Evolutionary conservation across 768 basidiomycete genomes (phyloP), one percentile per base, ranked within the genome.

Genomic region (Rhodotorula toruloides): DNA sequence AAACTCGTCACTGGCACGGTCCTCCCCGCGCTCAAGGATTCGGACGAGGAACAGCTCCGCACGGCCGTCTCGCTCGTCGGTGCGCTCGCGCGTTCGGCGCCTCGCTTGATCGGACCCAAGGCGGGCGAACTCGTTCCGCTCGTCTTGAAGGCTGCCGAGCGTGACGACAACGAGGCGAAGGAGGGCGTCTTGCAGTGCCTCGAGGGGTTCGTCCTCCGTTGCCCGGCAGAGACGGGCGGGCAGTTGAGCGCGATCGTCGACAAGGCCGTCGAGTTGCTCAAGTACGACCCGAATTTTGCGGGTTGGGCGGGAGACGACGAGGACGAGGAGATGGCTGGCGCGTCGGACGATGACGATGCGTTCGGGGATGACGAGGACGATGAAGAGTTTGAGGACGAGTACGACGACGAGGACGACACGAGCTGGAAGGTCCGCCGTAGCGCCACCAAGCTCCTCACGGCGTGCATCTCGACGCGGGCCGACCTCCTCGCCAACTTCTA

Each of bases 391-490:
- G 10, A 73, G 22, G 61, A 61, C 53, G 58, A 75, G 32, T 97
- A 96, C 77, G 91, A 91, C 11, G 96, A 99, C 73, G 96, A 99
- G 63, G 96, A 98, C 77, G 96, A 99, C 75, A 90, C 89, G 17
- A 97, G 94, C 0, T 98, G 96, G 84, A 97, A 97, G 78, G 90
- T 96, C 63, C 87, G 96, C 70, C 86, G 96, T 50, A 87, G 90
- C 12, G 87, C 96, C 12, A 91, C 92, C 25, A 97, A 97, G 76
- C 81, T 98, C 7, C 82, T 98, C 22, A 80, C 86, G 36, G 88
- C 89, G 11, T 81, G 96, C 54, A 86, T 98, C 63, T 85, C 84
- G 19, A 98, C 94, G 2, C 89, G 92, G 32, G 90, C 92, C 1
- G 96, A 97, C 75, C 82, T 91, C 4, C 82, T 97, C 29, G 78